Evolutionary conservation across 2,329 filamentous ascomycete genomes (phyloP), one percentile per base, ranked within the genome.

Genomic region (Alternaria metachromatica): DNA sequence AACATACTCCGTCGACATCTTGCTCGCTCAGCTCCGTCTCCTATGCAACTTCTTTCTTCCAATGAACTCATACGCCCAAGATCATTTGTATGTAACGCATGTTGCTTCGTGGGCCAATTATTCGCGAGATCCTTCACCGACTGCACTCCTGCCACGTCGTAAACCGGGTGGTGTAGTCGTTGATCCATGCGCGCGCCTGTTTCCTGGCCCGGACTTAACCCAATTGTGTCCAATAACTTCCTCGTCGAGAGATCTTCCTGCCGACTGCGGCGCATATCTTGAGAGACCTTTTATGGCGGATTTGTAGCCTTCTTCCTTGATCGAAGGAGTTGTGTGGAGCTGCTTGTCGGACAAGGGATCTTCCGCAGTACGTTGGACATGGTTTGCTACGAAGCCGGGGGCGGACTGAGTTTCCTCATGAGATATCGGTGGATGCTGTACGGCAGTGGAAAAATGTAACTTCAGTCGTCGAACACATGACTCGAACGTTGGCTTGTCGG

Each of bases 191-290:
- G 33, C 33, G 9, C 30, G 30, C 2, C 13, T 37, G 20, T 41
- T 53, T 26, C 18, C 15, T 20, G 23, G 13, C 28, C 9, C 23
- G 13, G 20, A 7, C 18, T 53, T 53, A 33, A 53, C 33, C 49
- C 49, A 53, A 20, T 53, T 53, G 49, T 53, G 28, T 37, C 49
- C 49, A 23, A 53, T 53, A 15, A 53, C 49, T 53, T 53, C 49
- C 20, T 53, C 49, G 4, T 23, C 13, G 20, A 21, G 33, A 37
- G 49, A 10, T 2, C 9, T 28, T 20, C 30, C 21, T 37, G 26
- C 15, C 28, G 30, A 7, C 49, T 51, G 49, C 12, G 49, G 12
- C 49, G 26, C 18, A 15, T 51, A 33, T n/a, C 30, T 28, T 9
- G 18, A 9, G 21, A 8, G 25, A 33, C n/a, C 11, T 33, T 28